These are phyloP conservation scores for Scenedesmus sp. DNA, from an alignment of 163 green algal genomes.

Conservation along the genomic window DNA sequence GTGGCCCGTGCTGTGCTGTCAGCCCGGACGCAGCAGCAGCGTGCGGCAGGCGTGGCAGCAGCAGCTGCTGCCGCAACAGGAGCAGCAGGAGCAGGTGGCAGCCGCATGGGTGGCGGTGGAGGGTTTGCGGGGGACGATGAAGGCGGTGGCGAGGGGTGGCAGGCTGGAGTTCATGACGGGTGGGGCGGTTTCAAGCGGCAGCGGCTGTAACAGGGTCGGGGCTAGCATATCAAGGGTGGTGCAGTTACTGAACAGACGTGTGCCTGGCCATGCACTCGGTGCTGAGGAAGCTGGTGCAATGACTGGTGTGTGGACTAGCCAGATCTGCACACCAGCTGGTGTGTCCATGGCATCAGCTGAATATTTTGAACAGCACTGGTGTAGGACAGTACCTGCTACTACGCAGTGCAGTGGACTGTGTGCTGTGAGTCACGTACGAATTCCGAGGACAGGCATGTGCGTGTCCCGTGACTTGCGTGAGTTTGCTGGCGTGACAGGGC, in stretches of 20 bases:
- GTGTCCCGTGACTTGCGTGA: too few relatives aligned
- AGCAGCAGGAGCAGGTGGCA: not conserved
- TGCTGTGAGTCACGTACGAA: not conserved
- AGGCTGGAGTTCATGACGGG: not conserved
- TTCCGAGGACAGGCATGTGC: not conserved
- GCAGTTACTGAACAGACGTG: too few relatives aligned
- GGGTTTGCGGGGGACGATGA: not conserved
- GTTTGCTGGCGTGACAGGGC: not conserved
- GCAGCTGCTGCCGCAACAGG: not conserved
- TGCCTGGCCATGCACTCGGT: not conserved
- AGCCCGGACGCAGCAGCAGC: conserved; percentile 18
- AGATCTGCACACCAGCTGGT: too few relatives aligned
- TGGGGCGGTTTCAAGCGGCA: conserved; percentile 8
- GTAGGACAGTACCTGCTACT: too few relatives aligned
- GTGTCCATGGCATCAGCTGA: too few relatives aligned
- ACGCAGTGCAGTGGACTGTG: not conserved
- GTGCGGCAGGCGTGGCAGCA: not conserved
- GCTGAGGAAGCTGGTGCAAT: too few relatives aligned
- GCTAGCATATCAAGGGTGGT: not conserved
- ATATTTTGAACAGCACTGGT: too few relatives aligned
- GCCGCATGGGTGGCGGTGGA: not conserved
- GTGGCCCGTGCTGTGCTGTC: conserved; percentile 27
- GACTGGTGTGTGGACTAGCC: too few relatives aligned
- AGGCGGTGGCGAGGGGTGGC: not conserved
- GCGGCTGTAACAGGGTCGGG: not conserved